Base-by-base conservation (phyloP, 805 yeast species). In the Metschnikowia reukaufii region DNA sequence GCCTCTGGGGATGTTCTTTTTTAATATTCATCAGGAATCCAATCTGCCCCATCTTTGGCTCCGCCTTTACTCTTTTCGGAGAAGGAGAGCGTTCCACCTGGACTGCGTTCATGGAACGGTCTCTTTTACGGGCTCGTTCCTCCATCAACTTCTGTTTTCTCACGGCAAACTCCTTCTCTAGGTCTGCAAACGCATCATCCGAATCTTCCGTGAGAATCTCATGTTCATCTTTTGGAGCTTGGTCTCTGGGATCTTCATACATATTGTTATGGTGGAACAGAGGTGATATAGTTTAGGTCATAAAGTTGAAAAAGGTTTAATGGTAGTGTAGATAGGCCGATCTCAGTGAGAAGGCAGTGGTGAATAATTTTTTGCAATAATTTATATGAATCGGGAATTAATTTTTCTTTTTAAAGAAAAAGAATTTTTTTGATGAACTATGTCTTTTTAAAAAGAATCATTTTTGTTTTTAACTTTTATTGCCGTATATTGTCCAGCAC, bases 181-280 rank as follows among this genome's bases (percentile, higher is more conserved):
- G 49, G 46, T 72, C 70, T 0, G 63, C 61, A 15, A 68, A 48
- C 27, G 67, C 76, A 39, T 72, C 75, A 13, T 62, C 66, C 2
- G 73, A 68, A 33, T 64, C 69, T 30, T 63, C 72, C 1, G 76
- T 72, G 15, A 70, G 60, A 12, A 60, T 56, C 32, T 67, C 71
- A 7, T 65, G 64, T 1, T 60, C 54, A 21, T 59, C 55, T 6
- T 36, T 31, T 7, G 47, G 51, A 23, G 21, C 17, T 6, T 50
- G 54, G 29, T 66, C 65, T 45, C 74, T 51, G 13, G 73, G 73
- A 44, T 70, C 75, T n/a, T 56, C 58, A 21, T 42, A 44, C 54
- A 52, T 52, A 2, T 17, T 36, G 17, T 13, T 6, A 17, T 12
- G 17, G 2, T 16, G 8, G 7, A 15, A 31, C 34, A 2, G 15